Percentiles rank a stretch among this genome's conserved stretches.
These are phyloP conservation scores for Lodderomyces jiufengensis DNA, from an alignment of 1,139 yeast species.

Conservation along the genomic window DNA sequence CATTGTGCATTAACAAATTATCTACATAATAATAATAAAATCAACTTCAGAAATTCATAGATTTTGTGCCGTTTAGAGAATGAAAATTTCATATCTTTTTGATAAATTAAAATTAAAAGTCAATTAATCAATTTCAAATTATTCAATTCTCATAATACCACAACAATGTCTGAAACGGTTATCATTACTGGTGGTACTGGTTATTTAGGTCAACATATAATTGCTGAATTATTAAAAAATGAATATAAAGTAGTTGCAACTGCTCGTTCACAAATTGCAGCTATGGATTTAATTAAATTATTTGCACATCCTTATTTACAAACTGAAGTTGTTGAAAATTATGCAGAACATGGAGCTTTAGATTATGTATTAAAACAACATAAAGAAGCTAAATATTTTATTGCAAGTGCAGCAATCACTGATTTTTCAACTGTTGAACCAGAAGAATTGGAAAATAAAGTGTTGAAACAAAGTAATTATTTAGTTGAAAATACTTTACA, in stretches of 20 bases:
- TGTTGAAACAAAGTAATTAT: conserved; percentile 19
- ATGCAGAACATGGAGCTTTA: conserved; percentile 42
- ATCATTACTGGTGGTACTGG: conserved; percentile 41
- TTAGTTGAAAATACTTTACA: conserved; percentile 25
- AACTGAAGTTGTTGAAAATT: conserved; percentile 54
- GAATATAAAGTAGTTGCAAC: conserved; percentile 57
- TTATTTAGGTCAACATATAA: conserved; percentile 35
- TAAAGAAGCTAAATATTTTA: conserved; percentile 45
- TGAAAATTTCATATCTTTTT: too few species aligned
- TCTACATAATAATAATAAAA: too few species aligned
- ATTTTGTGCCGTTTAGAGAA: too few species aligned
- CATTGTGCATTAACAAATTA: too few species aligned
- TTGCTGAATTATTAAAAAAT: conserved; percentile 24
- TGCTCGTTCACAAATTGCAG: conserved; percentile 51
- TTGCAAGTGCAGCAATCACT: conserved; percentile 42
- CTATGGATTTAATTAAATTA: conserved; percentile 34
- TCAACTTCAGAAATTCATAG: too few species aligned
- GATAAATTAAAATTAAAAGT: too few species aligned
- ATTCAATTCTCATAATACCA: background rate
- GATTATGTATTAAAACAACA: conserved; percentile 46
- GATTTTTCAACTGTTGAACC: conserved; percentile 16
- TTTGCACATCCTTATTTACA: conserved; percentile 2
- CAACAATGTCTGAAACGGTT: conserved; percentile 17
- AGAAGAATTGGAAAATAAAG: conserved; percentile 19
- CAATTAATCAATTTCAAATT: too few species aligned